Base-by-base conservation (phyloP, 345 rosid species). In the Eutrema heterophyllum region DNA sequence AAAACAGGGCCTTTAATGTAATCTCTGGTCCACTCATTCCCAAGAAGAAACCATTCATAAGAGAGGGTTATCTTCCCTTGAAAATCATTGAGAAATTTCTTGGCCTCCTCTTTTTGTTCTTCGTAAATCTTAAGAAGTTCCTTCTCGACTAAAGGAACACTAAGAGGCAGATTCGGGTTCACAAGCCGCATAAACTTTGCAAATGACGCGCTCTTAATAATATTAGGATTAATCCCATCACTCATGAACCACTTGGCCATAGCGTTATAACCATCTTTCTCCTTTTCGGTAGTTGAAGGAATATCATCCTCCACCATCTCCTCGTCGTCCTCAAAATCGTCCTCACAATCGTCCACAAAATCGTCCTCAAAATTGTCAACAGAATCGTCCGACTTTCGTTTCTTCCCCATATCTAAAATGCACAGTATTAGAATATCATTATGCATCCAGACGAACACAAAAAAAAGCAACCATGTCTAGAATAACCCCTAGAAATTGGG, bases 41-140 rank as follows among this genome's bases (percentile, higher is more conserved):
- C 11, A 16, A 73, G 77, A 35, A 64, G 11, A 21, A 65, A 0
- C 77, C 71, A 55, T 11, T 65, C 71, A 39, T 73, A 65, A 65
- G 78, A 73, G 35, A 73, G 66, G 0, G 66, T 56, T 15, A 73
- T 0, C 14, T 46, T 60, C 11, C 77, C 77, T 55, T 73, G 11
- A 38, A 64, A 73, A 13, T 5, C 32, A n/a, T 55, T 46, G 66
- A 73, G 41, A 36, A 73, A 73, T 5, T 49, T 55, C 58, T 65
- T 65, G 6, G 58, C 78, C 3, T 73, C 65, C 2, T n/a, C 51
- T 38, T 56, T 36, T 9, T 12, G 12, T 3, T 36, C 59, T 8
- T 55, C 9, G 53, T 73, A 26, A 26, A 65, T 3, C 66, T 55
- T 38, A 32, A 73, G 43, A 12, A 73, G 7, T 27, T 46, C 33